Evolutionary conservation across 2,329 filamentous ascomycete species (phyloP), one percentile per base, ranked within the genome.

Genomic region (Ascochyta fabae): DNA sequence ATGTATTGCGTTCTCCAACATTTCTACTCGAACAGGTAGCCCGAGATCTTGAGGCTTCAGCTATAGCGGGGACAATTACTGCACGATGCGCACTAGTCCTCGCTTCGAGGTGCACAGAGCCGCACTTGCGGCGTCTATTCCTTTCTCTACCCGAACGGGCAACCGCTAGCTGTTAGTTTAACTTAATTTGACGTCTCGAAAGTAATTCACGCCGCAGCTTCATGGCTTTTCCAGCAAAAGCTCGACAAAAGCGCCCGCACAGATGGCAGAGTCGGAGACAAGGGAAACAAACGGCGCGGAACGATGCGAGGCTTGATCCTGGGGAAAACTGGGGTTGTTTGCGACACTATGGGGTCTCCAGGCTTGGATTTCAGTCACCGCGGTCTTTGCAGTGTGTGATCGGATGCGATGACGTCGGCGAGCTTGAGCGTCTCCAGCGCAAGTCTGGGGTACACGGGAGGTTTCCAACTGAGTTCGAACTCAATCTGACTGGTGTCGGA

Each of bases 321-420:
- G 61, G 65, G 60, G 63, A 60, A 31, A 61, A 48, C 56, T 52
- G 65, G 65, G 65, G 61, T 59, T 54, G 9, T 24, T 3, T 41
- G 41, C 35, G 15, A 45, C 48, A 29, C 35, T 52, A 47, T 61
- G 60, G 53, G 56, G 63, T 59, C 47, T 49, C 48, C 39, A 53
- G 49, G 40, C 49, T 44, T 49, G 16, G 40, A 35, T 12, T 10
- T 39, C 52, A 48, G 29, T 48, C 47, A 53, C 54, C 46, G 56
- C 58, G 54, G 58, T 35, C 26, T 54, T 56, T 44, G 40, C 40
- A 35, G 16, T n/a, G 39, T 29, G 19, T 10, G 48, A 49, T 54
- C 31, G 15, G 36, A 47, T 35, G 35, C 52, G 33, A 49, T 54
- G 53, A 56, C 53, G 55, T 49, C 27, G 26, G 6, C 19, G 15